Evolutionary conservation across 2,329 filamentous ascomycete genomes (phyloP), one percentile per base, ranked within the genome.

Genomic region (Trichophyton equinum): DNA sequence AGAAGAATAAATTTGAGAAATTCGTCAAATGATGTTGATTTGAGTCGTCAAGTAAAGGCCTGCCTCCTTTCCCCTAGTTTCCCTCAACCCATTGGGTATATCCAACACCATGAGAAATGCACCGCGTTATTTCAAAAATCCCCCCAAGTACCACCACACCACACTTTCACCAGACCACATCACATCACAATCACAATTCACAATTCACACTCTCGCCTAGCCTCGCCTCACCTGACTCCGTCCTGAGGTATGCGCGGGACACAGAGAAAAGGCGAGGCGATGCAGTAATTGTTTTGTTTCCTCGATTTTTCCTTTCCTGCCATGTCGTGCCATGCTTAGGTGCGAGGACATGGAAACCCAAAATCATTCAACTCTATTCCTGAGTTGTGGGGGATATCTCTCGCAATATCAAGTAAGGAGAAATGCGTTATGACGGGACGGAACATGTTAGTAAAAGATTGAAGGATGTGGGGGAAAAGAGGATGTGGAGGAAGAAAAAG

Each of bases 31-130:
- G 51, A 55, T 55, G 51, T 33, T 55, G 51, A 55, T 55, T 55
- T 36, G 51, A 55, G 51, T 55, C 51, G 51, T 55, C 51, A 55
- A 55, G 51, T 55, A 55, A 55, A 55, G 51, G 51, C 51, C 51
- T 36, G 51, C 51, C 51, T 55, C 51, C 51, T 30, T 55, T 55
- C 51, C 51, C 51, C 62, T 44, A 61, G 53, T 59, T 51, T 38
- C 33, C 44, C 61, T 58, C 61, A 59, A 62, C 59, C 61, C 38
- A 55, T 67, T 72, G 72, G 72, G 72, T 55, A 55, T 74, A 75
- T 74, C 72, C 63, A 74, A 74, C 72, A 75, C 72, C 72, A 69
- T 70, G 67, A 71, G 66, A 72, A 72, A 74, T 74, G 72, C 71
- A 73, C 58, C 60, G 51, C 30, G 47, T 46, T 58, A 60, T 58